Evolutionary conservation across 768 basidiomycete species (phyloP), one percentile per base, ranked within the genome.

Genomic region (Mycena maculata): DNA sequence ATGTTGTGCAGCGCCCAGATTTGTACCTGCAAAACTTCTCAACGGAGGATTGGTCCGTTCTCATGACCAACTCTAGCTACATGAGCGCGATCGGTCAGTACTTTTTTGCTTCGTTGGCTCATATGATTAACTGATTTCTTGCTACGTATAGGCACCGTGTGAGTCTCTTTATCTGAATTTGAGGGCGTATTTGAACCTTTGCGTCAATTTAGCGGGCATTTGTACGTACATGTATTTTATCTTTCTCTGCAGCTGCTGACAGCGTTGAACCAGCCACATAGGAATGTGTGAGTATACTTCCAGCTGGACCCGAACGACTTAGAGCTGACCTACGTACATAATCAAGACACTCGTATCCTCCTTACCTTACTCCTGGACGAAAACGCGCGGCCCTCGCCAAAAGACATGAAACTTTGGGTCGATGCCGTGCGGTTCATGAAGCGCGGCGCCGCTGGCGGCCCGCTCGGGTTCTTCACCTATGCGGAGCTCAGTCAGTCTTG

Each of bases 371-470:
- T 87, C 27, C 76, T 86, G 68, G 85, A 87, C 71, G 64, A 75
- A n/a, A 72, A 72, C 44, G 82, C 86, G 0, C 78, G 84, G 0
- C 86, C 86, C 1, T 65, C 75, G 15, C 76, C 81, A 3, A 81
- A 82, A 55, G 85, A 86, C 69, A 86, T 85, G 86, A 84, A 85
- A 74, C 78, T 86, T 15, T 87, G 86, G 86, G 86, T 88, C 30
- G 85, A 87, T 72, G 77, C 81, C 31, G 74, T 86, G 30, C 80
- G 83, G 22, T 87, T 83, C 74, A 69, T 88, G 72, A 87, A 87
- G 76, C 77, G 78, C 22, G 84, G 84, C 53, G 83, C 85, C 1
- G 78, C 78, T 0, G 81, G 82, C 9, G 82, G 85, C 16, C 83
- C 84, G 0, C 75, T 88, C 0, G 80, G 83, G 1, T 87, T 87